phyloP scores from a whole-genome alignment of 164 flowering plant species.

The Nymphaea thermarum region DNA sequence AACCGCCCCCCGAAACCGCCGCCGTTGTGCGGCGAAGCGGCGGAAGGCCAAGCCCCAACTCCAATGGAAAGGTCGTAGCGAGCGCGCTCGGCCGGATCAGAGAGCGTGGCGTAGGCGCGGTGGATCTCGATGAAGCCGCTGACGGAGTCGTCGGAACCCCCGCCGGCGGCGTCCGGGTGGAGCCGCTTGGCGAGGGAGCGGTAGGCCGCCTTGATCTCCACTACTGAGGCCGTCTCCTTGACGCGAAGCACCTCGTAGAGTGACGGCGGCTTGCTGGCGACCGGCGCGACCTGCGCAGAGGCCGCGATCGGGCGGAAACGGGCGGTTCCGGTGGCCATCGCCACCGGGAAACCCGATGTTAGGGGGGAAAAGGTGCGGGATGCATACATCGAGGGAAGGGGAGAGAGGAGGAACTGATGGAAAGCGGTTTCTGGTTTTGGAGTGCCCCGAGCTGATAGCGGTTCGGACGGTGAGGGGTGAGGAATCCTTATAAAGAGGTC shows the following conservation, averaged over 20 bases:
- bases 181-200: constrained; percentile 47
- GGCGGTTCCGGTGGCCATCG: not conserved
- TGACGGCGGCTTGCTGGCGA: constrained; percentile 5
- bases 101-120: constrained; percentile 63
- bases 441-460: not conserved
- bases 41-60: not conserved
- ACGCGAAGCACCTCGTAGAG: constrained; percentile 53
- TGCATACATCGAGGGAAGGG: not conserved
- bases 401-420: not conserved
- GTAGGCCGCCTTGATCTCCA: constrained; percentile 68
- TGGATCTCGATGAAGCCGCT: constrained; percentile 59
- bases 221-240: constrained; percentile 27
- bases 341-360: not conserved
- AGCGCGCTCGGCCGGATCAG: constrained; percentile 64
- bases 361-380: not conserved
- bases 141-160: constrained; percentile 22
- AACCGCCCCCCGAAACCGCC: not conserved
- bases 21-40: not conserved
- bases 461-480: not conserved
- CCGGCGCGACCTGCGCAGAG: not conserved
- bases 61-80: constrained; percentile 25
- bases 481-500: not conserved
- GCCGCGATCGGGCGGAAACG: not conserved
- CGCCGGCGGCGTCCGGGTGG: constrained; percentile 43
- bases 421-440: not conserved